Evolutionary conservation across 768 basidiomycete species (phyloP), one percentile per base, ranked within the genome.

Genomic region (Erythrobasidium yunnanense): DNA sequence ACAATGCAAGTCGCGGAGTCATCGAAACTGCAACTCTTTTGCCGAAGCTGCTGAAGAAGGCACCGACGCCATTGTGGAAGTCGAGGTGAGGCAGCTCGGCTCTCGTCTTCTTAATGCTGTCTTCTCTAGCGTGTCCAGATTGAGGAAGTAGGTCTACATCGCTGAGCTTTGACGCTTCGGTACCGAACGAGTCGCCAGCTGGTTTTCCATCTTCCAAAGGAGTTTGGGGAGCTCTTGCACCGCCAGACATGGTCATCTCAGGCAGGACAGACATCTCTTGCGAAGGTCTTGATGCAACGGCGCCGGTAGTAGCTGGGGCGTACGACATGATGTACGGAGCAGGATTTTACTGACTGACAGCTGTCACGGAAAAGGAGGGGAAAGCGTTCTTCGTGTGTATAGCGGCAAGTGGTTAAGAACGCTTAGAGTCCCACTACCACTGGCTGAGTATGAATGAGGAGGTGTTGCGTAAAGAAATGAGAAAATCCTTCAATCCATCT

Each of bases 341-440:
- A 5, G 18, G 49, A 5, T 5, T 18, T 20, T 6, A 5, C 22
- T 18, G 11, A 11, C 49, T 5, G 5, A 18, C 22, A 30, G 53
- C 23, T 55, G n/a, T 22, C 5, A 4, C 23, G 25, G 54, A 33
- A 52, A 11, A 34, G 25, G 38, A 46, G 56, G 42, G n/a, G 56
- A 47, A 7, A 42, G 56, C 56, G 56, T 58, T 58, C 56, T 58
- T 58, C 56, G 56, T 8, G 7, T 22, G 8, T 33, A 58, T 46
- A 42, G 32, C n/a, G 54, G 42, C 15, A 55, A 32, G 33, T 55
- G 34, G 54, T 55, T 55, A 55, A 55, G 54, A 55, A 55, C 54
- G 54, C 54, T 22, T 22, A 55, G 54, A 55, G 54, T 55, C 54
- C 54, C 34, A 55, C n/a, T n/a, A n/a, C n/a, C n/a, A n/a, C n/a